These are phyloP conservation scores for Phytopythium delawarense DNA, from an alignment of 352 stramenopile species.

Conservation along the genomic window DNA sequence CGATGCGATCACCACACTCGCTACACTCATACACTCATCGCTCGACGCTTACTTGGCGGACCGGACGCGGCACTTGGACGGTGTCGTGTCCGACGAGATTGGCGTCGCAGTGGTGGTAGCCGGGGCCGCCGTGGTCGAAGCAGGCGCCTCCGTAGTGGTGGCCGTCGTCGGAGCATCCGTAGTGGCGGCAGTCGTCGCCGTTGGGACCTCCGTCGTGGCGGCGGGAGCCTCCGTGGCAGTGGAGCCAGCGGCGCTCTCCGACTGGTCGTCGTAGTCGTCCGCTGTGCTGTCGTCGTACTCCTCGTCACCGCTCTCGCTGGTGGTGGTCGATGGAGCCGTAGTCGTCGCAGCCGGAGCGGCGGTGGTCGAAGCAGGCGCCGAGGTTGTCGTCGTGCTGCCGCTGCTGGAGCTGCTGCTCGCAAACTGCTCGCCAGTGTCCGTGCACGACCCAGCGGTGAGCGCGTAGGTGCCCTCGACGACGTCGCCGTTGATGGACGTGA, in stretches of 20 bases:
- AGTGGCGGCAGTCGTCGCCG: not conserved
- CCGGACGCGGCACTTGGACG: constrained; percentile 9
- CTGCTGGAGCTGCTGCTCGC: constrained; percentile 10
- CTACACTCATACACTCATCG: constrained; percentile 1
- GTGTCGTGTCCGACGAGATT: not conserved
- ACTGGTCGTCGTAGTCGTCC: constrained; percentile 6
- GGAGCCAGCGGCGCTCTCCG: not conserved
- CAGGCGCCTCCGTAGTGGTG: not conserved
- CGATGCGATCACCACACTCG: not conserved
- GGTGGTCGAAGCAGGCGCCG: constrained; percentile 12
- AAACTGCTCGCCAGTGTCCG: constrained; percentile 31
- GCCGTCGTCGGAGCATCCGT: not conserved
- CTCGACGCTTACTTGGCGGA: not conserved
- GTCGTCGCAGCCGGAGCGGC: constrained; percentile 3
- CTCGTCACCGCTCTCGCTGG: constrained; percentile 2
- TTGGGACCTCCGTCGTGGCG: not conserved
- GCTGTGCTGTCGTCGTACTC: constrained; percentile 2
- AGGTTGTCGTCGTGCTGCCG: constrained; percentile 11
- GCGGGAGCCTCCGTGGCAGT: not conserved
- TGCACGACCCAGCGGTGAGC: constrained; percentile 27
- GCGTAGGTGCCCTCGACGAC: constrained; percentile 51
- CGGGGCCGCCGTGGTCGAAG: not conserved
- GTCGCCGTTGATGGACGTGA: constrained; percentile 54
- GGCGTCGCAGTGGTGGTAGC: not conserved
- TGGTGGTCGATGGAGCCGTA: constrained; percentile 5